Evolutionary conservation across 2,329 filamentous ascomycete genomes (phyloP).

Genomic region (Aspergillus unguis): DNA sequence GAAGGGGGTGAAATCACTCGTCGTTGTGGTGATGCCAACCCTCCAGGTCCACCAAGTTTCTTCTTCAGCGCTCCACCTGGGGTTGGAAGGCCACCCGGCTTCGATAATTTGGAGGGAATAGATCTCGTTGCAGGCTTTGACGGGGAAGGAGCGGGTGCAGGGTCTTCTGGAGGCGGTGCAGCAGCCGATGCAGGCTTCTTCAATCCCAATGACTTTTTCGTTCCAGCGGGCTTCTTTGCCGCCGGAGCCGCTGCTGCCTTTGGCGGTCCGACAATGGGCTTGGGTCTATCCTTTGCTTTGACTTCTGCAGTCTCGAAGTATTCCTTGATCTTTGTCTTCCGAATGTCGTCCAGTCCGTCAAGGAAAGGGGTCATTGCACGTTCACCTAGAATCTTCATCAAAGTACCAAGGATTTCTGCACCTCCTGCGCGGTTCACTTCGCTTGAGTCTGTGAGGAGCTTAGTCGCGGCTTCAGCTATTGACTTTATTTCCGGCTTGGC

Average conservation of each 20-base stretch:
- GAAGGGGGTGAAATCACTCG: slow-evolving; percentile 44
- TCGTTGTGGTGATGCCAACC: slow-evolving; percentile 40
- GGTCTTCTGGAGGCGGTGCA: slow-evolving; percentile 54
- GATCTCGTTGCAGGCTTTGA: slow-evolving; percentile 40
- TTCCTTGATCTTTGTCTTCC: slow-evolving; percentile 94
- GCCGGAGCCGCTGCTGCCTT: slow-evolving; percentile 51
- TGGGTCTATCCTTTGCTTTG: slow-evolving; percentile 88
- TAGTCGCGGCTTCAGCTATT: slow-evolving; percentile 86
- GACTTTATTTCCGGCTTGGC: slow-evolving; percentile 76
- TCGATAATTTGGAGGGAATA: slow-evolving; percentile 46
- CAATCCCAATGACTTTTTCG: slow-evolving; percentile 50
- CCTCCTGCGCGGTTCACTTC: slow-evolving; percentile 82
- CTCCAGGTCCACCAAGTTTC: slow-evolving; percentile 43
- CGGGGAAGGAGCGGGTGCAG: slow-evolving; percentile 47
- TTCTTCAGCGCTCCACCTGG: slow-evolving; percentile 45
- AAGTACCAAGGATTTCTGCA: slow-evolving; percentile 84
- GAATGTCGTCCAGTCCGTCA: slow-evolving; percentile 90
- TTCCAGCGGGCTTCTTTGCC: slow-evolving; percentile 53
- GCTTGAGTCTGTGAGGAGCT: slow-evolving; percentile 83
- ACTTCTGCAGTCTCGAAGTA: slow-evolving; percentile 79
- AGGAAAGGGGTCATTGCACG: slow-evolving; percentile 90
- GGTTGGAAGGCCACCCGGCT: slow-evolving; percentile 40
- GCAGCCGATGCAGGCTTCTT: slow-evolving; percentile 50
- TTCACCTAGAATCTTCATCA: slow-evolving; percentile 99
- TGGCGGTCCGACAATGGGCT: slow-evolving; percentile 64